Base-by-base conservation (phyloP, 768 basidiomycete genomes). In the Termitomyces sp. region DNA sequence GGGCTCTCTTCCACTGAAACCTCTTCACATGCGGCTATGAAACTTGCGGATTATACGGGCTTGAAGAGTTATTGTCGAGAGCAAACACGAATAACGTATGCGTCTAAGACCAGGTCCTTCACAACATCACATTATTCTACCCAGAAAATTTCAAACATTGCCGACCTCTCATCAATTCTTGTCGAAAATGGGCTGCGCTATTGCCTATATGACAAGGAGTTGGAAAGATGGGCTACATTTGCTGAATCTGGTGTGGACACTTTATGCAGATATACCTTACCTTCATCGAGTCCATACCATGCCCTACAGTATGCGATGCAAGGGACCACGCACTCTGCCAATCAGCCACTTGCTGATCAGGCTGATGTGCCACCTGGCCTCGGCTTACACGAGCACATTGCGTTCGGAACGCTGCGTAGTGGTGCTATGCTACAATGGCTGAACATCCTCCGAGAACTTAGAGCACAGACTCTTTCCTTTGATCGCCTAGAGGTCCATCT, bases 261-360 rank as follows among this genome's bases (percentile, higher is more conserved):
- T 2, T 55, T 43, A 25, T 77, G 73, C 56, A 73, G 69, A 0
- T 61, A 74, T 41, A 42, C 58, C 32, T 61, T 80, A 3, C 69
- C 64, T 1, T 2, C 12, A 17, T 17, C 25, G 1, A 70, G 68
- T 1, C 54, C 57, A 2, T 82, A 82, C 53, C 16, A 37, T 1
- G 47, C 47, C 3, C 57, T 81, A 11, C 71, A 76, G 52, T 69
- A 64, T 57, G 72, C 74, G 19, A 58, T 79, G 6, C 40, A 58
- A 23, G 43, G 51, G 1, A 75, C 74, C 8, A 65, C 59, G 21
- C 77, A 79, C 49, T 72, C 73, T 0, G 68, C 78, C 0, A 83
- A 83, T 50, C 60, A 66, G 17, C 61, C 78, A 37, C 60, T 83
- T 46, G 45, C 46, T 12, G 30, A 48, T 16, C 46, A 48, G 46